Evolutionary conservation across 768 basidiomycete species (phyloP), one percentile per base, ranked within the genome.

Genomic region (Tylopilus vinaceipallidus): DNA sequence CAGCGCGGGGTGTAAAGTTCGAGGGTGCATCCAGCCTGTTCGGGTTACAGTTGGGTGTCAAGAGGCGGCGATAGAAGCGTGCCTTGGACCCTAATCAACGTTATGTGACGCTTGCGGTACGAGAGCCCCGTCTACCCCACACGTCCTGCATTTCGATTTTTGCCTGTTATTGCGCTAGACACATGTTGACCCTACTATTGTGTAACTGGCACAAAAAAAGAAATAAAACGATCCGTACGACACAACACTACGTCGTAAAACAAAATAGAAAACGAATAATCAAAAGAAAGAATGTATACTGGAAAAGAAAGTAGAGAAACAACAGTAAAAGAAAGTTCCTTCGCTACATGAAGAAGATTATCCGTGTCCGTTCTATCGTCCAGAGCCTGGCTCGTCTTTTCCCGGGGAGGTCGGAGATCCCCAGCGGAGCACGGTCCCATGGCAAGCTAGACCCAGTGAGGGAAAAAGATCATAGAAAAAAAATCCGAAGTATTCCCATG

Each of bases 201-300:
- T 44, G 27, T 32, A 53, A 35, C 45, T 12, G 49, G 17, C 36
- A 45, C 53, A 50, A 19, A 27, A 50, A 49, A 22, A 3, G 16
- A n/a, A 38, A 67, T 60, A 60, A 62, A 64, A 48, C 35, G 26
- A 53, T 51, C 38, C 40, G 53, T 60, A 66, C 30, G 50, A 55
- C 37, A 39, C 53, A 46, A 55, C 20, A 6, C 45, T 53, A 61
- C 14, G 48, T 26, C 48, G 62, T 56, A 64, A 60, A 65, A 65
- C 52, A 60, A 59, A 50, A 64, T 67, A 66, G 61, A 67, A 69
- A 61, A 55, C 47, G 59, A 65, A 56, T 63, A 54, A 62, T 68
- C 60, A 64, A 53, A 45, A 36, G 12, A 52, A 54, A 26, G 42
- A 42, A 27, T 14, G 13, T 17, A 30, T 32, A 30, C 16, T 22